Percentiles rank a stretch among this genome's conserved stretches.
Conservation (phyloP, 106 monocot genomes). For the Dendrobium officinale region DNA sequence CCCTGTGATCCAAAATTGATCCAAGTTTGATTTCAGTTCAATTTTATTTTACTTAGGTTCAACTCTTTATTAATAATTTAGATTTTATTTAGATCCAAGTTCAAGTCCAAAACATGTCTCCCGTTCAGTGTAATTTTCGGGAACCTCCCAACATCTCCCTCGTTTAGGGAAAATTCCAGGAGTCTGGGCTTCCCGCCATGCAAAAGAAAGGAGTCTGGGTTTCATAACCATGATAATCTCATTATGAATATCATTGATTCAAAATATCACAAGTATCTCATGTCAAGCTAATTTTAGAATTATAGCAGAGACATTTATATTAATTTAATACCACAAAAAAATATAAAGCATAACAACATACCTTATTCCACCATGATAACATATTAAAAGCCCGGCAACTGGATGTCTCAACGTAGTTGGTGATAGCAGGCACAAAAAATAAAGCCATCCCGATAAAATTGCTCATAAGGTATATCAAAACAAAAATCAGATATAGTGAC, state of each 20-base stretch:
- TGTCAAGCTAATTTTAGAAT: background rate
- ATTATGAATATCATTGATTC: background rate
- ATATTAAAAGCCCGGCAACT: constrained; percentile 41
- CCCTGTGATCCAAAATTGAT: too few relatives aligned
- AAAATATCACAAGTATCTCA: background rate
- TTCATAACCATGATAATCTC: background rate
- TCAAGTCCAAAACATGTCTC: too few relatives aligned
- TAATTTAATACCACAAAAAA: background rate
- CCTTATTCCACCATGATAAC: constrained; percentile 64
- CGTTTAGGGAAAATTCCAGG: too few relatives aligned
- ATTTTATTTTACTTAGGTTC: too few relatives aligned
- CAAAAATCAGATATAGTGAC: constrained; percentile 51
- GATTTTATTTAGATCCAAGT: too few relatives aligned
- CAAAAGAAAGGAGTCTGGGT: background rate
- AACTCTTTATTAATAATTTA: too few relatives aligned
- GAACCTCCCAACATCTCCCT: too few relatives aligned
- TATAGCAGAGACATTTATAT: background rate
- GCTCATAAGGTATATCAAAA: constrained; percentile 38
- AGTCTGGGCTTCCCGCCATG: too few relatives aligned
- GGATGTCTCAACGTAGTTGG: constrained; percentile 58
- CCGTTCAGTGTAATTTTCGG: too few relatives aligned
- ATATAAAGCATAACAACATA: constrained; percentile 14
- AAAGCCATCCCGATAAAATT: constrained; percentile 45
- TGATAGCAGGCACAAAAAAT: constrained; percentile 56
- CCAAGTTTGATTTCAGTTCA: too few relatives aligned